These are phyloP conservation scores for Plasmodium cynomolgi DNA, from an alignment of 169 alveolate genomes.

Conservation along the genomic window DNA sequence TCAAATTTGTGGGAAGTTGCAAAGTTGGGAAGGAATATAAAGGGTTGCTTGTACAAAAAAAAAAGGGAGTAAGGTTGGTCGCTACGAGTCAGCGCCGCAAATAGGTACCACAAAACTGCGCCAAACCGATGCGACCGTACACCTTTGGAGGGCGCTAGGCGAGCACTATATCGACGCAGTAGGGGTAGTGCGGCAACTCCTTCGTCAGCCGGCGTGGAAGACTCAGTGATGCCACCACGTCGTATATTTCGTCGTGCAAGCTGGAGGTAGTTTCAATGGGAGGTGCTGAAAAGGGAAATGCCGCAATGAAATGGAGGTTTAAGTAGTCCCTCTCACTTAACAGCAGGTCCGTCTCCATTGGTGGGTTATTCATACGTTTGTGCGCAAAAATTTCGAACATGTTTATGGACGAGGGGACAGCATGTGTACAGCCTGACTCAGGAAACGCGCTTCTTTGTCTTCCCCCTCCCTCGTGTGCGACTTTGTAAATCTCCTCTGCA, in stretches of 20 bases:
- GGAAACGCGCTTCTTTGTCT: neutral
- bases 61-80: neutral
- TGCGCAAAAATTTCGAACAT: conserved; percentile 25
- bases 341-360: neutral
- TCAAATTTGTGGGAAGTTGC: neutral
- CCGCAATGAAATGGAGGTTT: neutral
- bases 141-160: neutral
- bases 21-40: neutral
- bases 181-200: conserved; percentile 58
- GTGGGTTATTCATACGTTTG: conserved; percentile 15
- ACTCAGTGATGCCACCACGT: conserved; percentile 10
- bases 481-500: neutral
- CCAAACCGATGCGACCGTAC: neutral
- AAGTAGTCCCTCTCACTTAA: conserved; percentile 10
- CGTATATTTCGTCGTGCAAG: conserved; percentile 44
- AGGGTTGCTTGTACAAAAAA: neutral
- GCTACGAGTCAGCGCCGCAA: neutral
- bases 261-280: conserved; percentile 20
- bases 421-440: neutral
- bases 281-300: conserved; percentile 21
- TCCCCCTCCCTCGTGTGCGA: neutral
- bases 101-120: neutral
- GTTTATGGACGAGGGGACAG: neutral
- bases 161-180: conserved; percentile 67
- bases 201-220: conserved; percentile 5